Evolutionary conservation across 805 yeast genomes (phyloP).

Genomic region (Candida ortonii): DNA sequence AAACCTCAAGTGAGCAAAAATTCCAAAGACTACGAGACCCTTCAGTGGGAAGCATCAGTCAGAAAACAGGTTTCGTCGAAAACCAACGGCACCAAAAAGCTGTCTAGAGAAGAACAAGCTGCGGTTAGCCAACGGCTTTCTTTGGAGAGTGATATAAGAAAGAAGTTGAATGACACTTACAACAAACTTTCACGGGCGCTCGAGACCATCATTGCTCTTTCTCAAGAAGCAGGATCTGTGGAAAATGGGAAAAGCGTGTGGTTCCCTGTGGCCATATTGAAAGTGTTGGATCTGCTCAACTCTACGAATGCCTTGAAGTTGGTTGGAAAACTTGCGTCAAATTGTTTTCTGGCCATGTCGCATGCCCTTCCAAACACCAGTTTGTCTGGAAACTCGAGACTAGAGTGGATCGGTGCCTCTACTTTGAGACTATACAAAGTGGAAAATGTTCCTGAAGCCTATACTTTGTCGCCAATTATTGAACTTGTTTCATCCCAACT

Average conservation of each 20-base stretch:
- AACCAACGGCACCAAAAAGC: slow-evolving; percentile 42
- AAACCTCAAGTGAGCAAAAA: slow-evolving; percentile 58
- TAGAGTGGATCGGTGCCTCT: slow-evolving; percentile 63
- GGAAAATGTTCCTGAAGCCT: slow-evolving; percentile 43
- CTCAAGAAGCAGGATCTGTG: slow-evolving; percentile 44
- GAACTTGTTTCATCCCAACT: slow-evolving; percentile 63
- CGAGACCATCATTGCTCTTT: slow-evolving; percentile 51
- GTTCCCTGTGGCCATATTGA: slow-evolving; percentile 65
- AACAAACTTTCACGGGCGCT: slow-evolving; percentile 46
- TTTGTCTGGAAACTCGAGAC: slow-evolving; percentile 46
- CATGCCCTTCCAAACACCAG: slow-evolving; percentile 38
- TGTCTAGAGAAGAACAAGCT: slow-evolving; percentile 73
- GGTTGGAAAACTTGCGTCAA: slow-evolving; percentile 41
- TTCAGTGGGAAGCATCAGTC: slow-evolving; percentile 85
- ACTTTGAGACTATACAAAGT: slow-evolving; percentile 56
- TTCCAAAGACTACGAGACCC: slow-evolving; percentile 78
- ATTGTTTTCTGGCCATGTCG: slow-evolving; percentile 55
- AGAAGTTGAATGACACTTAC: slow-evolving; percentile 38
- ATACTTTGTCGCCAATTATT: slow-evolving; percentile 48
- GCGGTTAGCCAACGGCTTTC: slow-evolving; percentile 59
- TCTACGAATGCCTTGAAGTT: slow-evolving; percentile 28
- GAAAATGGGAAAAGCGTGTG: slow-evolving; percentile 67
- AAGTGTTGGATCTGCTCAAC: slow-evolving; percentile 45
- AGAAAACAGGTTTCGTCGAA: slow-evolving; percentile 70
- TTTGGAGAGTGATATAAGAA: slow-evolving; percentile 59